Evolutionary conservation across 345 rosid species (phyloP).

Genomic region (Pelargonium nanum): DNA sequence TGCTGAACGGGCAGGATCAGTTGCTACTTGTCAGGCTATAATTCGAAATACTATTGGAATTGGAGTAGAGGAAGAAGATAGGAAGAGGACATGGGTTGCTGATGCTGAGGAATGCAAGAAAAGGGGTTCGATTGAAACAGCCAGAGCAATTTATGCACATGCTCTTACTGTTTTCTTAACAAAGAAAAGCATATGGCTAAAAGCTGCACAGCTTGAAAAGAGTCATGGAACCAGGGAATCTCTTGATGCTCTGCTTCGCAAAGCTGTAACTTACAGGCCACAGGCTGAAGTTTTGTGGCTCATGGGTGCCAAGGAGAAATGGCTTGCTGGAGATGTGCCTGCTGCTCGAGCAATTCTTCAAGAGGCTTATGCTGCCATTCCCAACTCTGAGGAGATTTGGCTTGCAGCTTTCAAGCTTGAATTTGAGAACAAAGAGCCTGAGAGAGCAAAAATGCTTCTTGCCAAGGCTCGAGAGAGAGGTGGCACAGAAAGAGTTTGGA

Average conservation of each 20-base stretch:
- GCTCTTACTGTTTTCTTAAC: conserved; percentile 77
- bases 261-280: conserved; percentile 78
- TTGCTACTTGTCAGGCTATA: conserved; percentile 76
- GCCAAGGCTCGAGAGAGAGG: conserved; percentile 93
- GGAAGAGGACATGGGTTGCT: conserved; percentile 97
- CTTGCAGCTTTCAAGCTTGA: conserved; percentile 96
- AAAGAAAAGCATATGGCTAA: conserved; percentile 91
- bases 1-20: conserved; percentile 81
- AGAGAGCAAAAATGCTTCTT: conserved; percentile 87
- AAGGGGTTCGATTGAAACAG: conserved; percentile 81
- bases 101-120: conserved; percentile 97
- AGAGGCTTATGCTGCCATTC: conserved; percentile 91
- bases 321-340: conserved; percentile 96
- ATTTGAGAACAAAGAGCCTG: conserved; percentile 91
- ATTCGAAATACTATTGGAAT: conserved; percentile 62
- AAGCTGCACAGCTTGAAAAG: conserved; percentile 95
- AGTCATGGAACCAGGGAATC: conserved; percentile 86
- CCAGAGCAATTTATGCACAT: conserved; percentile 81
- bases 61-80: conserved; percentile 94
- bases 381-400: conserved; percentile 88
- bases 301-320: conserved; percentile 96
- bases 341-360: conserved; percentile 86
- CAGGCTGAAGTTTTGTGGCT: conserved; percentile 97
- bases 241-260: conserved; percentile 72
- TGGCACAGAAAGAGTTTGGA: conserved; percentile 95